These are phyloP conservation scores for Circinella umbellata DNA, from an alignment of 371 early-diverging fungal genomes.

Conservation along the genomic window DNA sequence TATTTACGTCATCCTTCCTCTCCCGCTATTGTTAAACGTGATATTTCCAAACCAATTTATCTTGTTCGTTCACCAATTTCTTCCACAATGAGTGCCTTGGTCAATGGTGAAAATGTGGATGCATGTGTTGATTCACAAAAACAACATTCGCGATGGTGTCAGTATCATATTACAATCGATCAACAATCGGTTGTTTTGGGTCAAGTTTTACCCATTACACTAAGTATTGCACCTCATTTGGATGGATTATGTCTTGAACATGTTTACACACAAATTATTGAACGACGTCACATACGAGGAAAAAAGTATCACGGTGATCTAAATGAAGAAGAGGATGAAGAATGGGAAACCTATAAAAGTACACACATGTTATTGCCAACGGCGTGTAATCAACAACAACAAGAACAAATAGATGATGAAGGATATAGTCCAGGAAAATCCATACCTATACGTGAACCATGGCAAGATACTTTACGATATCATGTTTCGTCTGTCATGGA, in stretches of 20 bases:
- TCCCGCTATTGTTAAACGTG: neutral
- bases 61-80: neutral
- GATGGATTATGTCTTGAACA: slow-evolving; percentile 3
- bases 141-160: slow-evolving; percentile 13
- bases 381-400: too few relatives aligned
- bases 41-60: neutral
- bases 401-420: too few relatives aligned
- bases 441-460: neutral
- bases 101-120: slow-evolving; percentile 2
- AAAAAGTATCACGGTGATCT: neutral
- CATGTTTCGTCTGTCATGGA: neutral
- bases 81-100: slow-evolving; percentile 5
- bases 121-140: slow-evolving; percentile 4
- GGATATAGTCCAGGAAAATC: neutral
- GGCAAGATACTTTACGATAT: neutral
- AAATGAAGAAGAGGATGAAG: neutral
- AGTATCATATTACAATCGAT: slow-evolving; percentile 8
- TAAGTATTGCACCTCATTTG: slow-evolving; percentile 6
- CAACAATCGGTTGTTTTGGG: neutral
- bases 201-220: neutral
- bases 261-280: slow-evolving; percentile 1
- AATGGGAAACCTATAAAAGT: neutral
- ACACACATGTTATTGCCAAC: neutral
- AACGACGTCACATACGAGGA: slow-evolving; percentile 1
- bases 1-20: neutral